Base-by-base conservation (phyloP, 2,329 filamentous ascomycete genomes). In the Ciborinia camelliae region DNA sequence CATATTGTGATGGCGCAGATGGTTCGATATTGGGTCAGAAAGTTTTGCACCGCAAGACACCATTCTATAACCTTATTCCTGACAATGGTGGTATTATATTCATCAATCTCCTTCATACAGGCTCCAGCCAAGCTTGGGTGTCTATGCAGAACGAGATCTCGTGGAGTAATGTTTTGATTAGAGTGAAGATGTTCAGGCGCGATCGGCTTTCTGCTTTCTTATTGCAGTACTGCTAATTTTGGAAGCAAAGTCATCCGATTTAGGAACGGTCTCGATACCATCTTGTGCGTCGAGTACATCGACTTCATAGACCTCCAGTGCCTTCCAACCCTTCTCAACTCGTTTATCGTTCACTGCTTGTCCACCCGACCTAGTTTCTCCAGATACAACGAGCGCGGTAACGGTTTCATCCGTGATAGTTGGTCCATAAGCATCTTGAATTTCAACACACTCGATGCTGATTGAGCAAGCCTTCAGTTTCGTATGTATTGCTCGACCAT, bases 171-270 rank as follows among this genome's bases (percentile, higher is more conserved):
- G 23, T 58, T 53, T 47, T n/a, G 37, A 50, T 63, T 66, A 71
- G 23, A 71, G 67, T 43, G 68, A 69, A 26, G 69, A 70, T 10
- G 18, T 65, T 14, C 57, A 63, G 51, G 66, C 60, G 10, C 60
- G 65, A 57, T 75, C 74, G 7, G 73, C 70, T 68, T 70, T 77
- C 50, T 81, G 81, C 67, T 82, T 82, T 69, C 89, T 81, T 70
- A 97, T 96, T 65, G 90, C 90, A 0, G 93, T 96, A 77, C 93
- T 97, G 80, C 92, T 96, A 71, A 97, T 90, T 79, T 97, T 98
- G 67, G 85, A 84, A 32, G 88, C 85, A 77, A 96, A 97, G 69
- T 84, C 82, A 64, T 87, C 84, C 15, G 75, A 79, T 68, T 77
- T 79, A n/a, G 71, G 76, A 53, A 55, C 73, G 50, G 71, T 72